phyloP scores from a whole-genome alignment of 306 rosid genomes.

The Prunus kanzakura region DNA sequence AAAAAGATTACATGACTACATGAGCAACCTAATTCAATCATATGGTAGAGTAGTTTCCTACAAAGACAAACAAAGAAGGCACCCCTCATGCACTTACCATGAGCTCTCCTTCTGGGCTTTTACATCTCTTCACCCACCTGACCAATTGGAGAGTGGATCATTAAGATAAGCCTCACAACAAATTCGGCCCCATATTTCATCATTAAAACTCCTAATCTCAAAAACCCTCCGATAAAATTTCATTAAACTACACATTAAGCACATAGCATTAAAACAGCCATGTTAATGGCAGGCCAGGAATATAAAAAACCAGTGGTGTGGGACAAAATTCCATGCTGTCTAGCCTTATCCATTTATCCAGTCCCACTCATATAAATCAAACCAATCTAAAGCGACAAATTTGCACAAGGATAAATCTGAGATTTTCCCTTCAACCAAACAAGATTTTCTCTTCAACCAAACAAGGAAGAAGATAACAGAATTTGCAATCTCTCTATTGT shows the following conservation, averaged over 20 bases:
- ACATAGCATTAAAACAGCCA: neutral
- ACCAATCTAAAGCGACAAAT: no score
- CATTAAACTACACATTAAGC: neutral
- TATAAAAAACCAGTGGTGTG: neutral
- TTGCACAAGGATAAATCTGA: no score
- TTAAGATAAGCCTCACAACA: neutral
- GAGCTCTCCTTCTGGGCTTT: constrained; percentile 12
- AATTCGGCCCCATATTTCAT: constrained; percentile 9
- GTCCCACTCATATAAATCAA: no score
- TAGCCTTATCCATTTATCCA: no score
- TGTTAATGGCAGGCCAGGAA: neutral
- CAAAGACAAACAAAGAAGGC: neutral
- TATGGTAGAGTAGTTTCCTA: neutral
- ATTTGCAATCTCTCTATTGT: no score
- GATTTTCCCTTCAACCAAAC: no score
- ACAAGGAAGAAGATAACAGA: no score
- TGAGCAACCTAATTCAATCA: neutral
- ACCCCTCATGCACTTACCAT: constrained; percentile 12
- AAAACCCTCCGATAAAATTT: neutral
- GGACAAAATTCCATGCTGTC: neutral
- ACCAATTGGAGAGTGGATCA: constrained; percentile 13
- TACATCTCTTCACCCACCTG: constrained; percentile 9
- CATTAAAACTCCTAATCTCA: neutral
- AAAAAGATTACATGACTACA: neutral
- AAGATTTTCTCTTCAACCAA: no score